Conservation (phyloP, 179 eudicot genomes). For the Beta corolliflora region DNA sequence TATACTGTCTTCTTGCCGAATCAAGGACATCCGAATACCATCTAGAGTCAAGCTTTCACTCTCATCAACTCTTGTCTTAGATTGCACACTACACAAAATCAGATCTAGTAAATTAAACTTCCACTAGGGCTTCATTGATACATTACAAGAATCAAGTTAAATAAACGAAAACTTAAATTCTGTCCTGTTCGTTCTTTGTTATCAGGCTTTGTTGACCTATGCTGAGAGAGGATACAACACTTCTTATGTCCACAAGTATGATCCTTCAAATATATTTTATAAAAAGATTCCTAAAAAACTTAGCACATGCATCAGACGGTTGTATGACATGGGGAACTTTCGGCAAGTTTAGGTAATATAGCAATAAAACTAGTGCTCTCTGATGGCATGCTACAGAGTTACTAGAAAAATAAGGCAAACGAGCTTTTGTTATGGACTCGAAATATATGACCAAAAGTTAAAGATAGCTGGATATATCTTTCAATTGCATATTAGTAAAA, state of each 20-base stretch:
- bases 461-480: neutral
- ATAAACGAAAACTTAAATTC: neutral
- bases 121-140: neutral
- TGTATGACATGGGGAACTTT: neutral
- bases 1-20: constrained; percentile 96
- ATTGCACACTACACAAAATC: constrained; percentile 25
- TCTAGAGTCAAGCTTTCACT: constrained; percentile 79
- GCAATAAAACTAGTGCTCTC: neutral
- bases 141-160: neutral
- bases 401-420: neutral
- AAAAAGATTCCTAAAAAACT: neutral
- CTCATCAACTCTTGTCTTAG: constrained; percentile 68
- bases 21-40: constrained; percentile 74
- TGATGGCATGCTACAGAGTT: neutral
- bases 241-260: neutral
- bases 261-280: neutral
- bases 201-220: neutral
- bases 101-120: constrained; percentile 10
- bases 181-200: neutral
- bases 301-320: neutral
- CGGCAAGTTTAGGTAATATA: neutral
- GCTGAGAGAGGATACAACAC: neutral
- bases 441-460: neutral
- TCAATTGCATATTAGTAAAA: too few species aligned
- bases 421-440: neutral